Evolutionary conservation across 2,329 filamentous ascomycete species (phyloP).

Genomic region (Pseudogymnoascus verrucosus): DNA sequence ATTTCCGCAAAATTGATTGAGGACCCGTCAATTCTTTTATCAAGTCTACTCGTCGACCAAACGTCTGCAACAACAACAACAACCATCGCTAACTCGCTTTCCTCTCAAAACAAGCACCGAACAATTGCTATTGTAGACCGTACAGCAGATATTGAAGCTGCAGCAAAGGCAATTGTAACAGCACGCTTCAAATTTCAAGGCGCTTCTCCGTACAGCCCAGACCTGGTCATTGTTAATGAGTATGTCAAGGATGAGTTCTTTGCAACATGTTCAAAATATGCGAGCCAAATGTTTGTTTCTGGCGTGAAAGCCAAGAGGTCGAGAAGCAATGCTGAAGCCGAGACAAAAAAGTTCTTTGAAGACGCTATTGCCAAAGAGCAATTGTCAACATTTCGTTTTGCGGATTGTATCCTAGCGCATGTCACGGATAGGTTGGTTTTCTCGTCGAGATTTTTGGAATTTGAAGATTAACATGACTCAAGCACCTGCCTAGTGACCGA

Average conservation of each 20-base stretch:
- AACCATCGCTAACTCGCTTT: conserved; percentile 19
- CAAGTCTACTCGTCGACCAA: conserved; percentile 18
- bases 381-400: conserved; percentile 12
- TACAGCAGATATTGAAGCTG: conserved; percentile 44
- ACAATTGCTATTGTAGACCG: conserved; percentile 53
- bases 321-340: not conserved
- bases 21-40: conserved; percentile 13
- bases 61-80: not conserved
- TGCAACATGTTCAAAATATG: conserved; percentile 37
- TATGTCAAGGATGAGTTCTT: conserved; percentile 49
- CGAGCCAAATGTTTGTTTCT: conserved; percentile 21
- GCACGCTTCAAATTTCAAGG: conserved; percentile 49
- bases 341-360: not conserved
- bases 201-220: conserved; percentile 51
- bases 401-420: conserved; percentile 10
- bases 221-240: conserved; percentile 56
- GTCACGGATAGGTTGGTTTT: not conserved
- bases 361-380: not conserved
- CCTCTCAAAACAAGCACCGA: conserved; percentile 31
- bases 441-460: not conserved
- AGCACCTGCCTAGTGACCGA: conserved; percentile 30
- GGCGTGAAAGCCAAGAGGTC: not conserved
- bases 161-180: conserved; percentile 44
- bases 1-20: conserved; percentile 29
- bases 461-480: not conserved